Evolutionary conservation across 2,329 filamentous ascomycete species (phyloP).

Genomic region (Tolypocladium ovalisporum): DNA sequence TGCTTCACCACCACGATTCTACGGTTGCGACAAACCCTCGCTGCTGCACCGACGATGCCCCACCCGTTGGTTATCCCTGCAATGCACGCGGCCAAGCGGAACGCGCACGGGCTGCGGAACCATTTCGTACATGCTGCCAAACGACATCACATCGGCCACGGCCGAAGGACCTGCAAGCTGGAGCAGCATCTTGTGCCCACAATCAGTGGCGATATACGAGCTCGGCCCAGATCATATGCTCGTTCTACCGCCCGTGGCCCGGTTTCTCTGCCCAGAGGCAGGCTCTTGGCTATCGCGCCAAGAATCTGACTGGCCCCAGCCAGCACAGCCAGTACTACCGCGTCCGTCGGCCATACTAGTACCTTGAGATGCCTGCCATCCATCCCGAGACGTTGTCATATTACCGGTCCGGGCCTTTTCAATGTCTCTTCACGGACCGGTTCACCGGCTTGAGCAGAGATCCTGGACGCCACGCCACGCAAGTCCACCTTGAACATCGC

Average conservation of each 20-base stretch:
- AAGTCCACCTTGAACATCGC: neutral
- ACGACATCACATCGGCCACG: neutral
- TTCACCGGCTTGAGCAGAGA: neutral
- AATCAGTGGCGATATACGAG: neutral
- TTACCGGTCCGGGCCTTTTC: neutral
- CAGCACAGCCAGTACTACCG: neutral
- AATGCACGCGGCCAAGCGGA: no score
- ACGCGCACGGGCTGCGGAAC: neutral
- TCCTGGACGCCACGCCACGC: neutral
- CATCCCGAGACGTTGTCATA: neutral
- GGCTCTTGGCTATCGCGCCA: neutral
- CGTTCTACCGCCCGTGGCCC: neutral
- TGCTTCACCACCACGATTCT: neutral
- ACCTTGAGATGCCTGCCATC: neutral
- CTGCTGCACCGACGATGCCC: neutral
- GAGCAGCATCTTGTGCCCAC: neutral
- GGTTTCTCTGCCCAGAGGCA: neutral
- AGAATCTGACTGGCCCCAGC: neutral
- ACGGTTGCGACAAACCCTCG: neutral
- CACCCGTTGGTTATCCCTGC: neutral
- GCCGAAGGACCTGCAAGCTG: neutral
- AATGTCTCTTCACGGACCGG: neutral
- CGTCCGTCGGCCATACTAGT: neutral
- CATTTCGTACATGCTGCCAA: neutral
- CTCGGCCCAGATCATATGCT: neutral